phyloP scores from a whole-genome alignment of 1,284 basidiomycete species.

The Ceratobasidium sp. region DNA sequence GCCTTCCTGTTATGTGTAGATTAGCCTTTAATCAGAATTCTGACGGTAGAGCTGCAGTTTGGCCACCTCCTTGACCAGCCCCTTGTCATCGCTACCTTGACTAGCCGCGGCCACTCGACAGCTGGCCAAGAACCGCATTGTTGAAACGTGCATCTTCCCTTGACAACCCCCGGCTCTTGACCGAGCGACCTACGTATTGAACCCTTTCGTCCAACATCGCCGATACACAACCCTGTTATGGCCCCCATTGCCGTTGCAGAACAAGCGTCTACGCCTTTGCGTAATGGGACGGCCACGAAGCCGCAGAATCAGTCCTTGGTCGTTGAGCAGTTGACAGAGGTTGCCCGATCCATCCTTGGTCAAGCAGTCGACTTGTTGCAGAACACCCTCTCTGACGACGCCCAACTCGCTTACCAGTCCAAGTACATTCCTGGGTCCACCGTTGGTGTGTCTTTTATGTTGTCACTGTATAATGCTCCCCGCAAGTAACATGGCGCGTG shows the following conservation, averaged over 20 bases:
- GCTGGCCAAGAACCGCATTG: neutral
- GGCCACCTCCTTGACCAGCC: neutral
- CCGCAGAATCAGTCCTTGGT: slow-evolving; percentile 3
- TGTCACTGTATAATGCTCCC: neutral
- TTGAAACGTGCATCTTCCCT: slow-evolving; percentile 25
- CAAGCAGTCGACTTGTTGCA: slow-evolving; percentile 73
- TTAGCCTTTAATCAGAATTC: slow-evolving; percentile 26
- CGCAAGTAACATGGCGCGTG: neutral
- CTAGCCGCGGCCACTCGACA: slow-evolving; percentile 1
- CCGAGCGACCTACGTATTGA: slow-evolving; percentile 5
- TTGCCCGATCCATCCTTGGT: slow-evolving; percentile 66
- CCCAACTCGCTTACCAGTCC: slow-evolving; percentile 69
- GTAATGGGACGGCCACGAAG: neutral
- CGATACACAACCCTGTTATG: slow-evolving; percentile 13
- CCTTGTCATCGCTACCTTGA: no score
- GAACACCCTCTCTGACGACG: slow-evolving; percentile 66
- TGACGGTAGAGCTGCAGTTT: neutral
- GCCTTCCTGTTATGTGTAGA: slow-evolving; percentile 27
- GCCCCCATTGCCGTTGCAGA: slow-evolving; percentile 18
- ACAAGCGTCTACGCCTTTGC: neutral
- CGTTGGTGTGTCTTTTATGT: slow-evolving; percentile 61
- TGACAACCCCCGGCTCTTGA: slow-evolving; percentile 18
- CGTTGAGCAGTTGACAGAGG: slow-evolving; percentile 58
- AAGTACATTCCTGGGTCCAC: slow-evolving; percentile 79
- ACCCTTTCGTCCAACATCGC: slow-evolving; percentile 15